These are phyloP conservation scores for Corymbia citriodora DNA, from an alignment of 441 rosid species.

Conservation along the genomic window DNA sequence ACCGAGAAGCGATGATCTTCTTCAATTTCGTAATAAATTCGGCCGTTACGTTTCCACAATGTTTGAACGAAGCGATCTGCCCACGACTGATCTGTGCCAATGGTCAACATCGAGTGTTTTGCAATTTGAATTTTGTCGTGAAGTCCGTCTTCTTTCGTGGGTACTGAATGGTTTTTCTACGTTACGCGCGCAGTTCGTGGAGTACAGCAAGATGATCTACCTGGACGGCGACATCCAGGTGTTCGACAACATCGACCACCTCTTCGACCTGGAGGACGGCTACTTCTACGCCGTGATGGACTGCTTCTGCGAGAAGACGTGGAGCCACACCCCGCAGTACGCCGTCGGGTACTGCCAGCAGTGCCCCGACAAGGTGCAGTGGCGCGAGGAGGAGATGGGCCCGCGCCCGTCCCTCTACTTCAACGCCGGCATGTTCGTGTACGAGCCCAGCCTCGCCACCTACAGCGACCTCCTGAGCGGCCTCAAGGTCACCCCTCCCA, in stretches of 20 bases:
- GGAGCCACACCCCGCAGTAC: not conserved
- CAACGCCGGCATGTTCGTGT: not conserved
- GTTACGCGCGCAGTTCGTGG: not conserved
- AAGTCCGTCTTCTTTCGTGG: not conserved
- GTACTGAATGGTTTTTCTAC: not conserved
- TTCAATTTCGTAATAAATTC: not conserved
- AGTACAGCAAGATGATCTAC: not conserved
- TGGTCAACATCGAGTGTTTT: not conserved
- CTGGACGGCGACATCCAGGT: slow-evolving; percentile 2
- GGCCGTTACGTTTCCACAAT: not conserved
- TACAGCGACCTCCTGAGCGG: not conserved
- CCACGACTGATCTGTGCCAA: not conserved
- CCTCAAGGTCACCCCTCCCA: not conserved
- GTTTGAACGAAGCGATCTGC: not conserved
- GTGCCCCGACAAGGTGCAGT: not conserved
- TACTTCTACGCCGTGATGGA: not conserved
- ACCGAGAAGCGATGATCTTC: not conserved
- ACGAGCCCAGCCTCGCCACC: not conserved
- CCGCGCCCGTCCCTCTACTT: not conserved
- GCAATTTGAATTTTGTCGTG: not conserved
- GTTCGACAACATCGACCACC: not conserved
- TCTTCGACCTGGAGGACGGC: not conserved
- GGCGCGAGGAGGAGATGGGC: not conserved
- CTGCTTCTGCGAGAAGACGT: not conserved
- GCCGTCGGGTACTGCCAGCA: not conserved